A percentile compares a stretch with the other conserved stretches of the same genome.
Evolutionary conservation across 805 yeast genomes (phyloP).

Genomic region (Nakazawaea ishiwadae): DNA sequence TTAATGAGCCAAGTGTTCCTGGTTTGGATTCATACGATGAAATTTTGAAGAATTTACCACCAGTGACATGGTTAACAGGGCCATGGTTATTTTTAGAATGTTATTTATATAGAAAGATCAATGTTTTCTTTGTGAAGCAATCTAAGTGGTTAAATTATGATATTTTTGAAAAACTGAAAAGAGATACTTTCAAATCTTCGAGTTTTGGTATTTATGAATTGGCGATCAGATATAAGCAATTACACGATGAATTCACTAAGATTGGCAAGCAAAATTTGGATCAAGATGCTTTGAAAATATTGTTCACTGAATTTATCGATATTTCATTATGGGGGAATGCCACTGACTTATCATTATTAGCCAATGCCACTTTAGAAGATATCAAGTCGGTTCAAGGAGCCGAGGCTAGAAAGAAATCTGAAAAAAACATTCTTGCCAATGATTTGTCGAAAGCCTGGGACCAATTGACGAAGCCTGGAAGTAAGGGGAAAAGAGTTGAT

Average conservation of each 20-base stretch:
- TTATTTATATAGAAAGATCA: constrained; percentile 67
- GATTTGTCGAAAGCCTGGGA: constrained; percentile 71
- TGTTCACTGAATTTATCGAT: constrained; percentile 81
- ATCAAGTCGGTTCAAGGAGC: constrained; percentile 89
- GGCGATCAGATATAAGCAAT: constrained; percentile 55
- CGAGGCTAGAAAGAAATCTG: constrained; percentile 77
- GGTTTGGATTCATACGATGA: constrained; percentile 59
- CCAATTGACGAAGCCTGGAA: constrained; percentile 27
- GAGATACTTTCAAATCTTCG: constrained; percentile 70
- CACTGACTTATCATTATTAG: constrained; percentile 85
- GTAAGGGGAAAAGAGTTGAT: constrained; percentile 68
- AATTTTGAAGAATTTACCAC: constrained; percentile 28
- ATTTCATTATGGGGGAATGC: constrained; percentile 98
- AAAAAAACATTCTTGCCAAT: constrained; percentile 70
- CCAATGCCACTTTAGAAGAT: constrained; percentile 86
- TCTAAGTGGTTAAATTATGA: constrained; percentile 58
- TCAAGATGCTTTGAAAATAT: constrained; percentile 39
- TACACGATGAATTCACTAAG: constrained; percentile 26
- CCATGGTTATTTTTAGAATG: constrained; percentile 93
- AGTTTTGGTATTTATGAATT: constrained; percentile 75
- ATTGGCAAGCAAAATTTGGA: constrained; percentile 13
- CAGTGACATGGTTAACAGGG: constrained; percentile 66
- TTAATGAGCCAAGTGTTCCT: constrained; percentile 35
- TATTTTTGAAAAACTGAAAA: constrained; percentile 66
- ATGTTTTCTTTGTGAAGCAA: constrained; percentile 35